Conservation (phyloP, 495 filamentous ascomycete genomes). For the Penicillium paxilli region DNA sequence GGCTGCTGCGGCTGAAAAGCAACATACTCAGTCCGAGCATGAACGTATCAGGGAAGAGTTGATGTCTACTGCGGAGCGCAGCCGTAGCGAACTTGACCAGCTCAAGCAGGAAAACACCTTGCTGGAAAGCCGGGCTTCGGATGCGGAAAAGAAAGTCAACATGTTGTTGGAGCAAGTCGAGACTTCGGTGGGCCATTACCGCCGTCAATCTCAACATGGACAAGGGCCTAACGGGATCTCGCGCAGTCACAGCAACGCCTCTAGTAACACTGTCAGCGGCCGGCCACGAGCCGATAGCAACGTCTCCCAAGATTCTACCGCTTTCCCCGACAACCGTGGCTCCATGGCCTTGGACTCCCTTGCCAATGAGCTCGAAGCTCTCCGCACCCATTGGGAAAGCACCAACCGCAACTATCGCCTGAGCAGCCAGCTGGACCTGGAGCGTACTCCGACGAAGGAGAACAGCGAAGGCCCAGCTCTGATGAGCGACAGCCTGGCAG, state of each 20-base stretch:
- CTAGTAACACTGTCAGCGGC: constrained; percentile 38
- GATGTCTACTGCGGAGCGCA: constrained; percentile 51
- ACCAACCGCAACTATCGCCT: constrained; percentile 92
- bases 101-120: constrained; percentile 77
- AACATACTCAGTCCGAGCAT: constrained; percentile 55
- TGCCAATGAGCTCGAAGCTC: constrained; percentile 84
- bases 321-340: constrained; percentile 67
- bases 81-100: constrained; percentile 70
- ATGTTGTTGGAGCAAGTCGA: constrained; percentile 93
- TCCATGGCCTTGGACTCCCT: constrained; percentile 87
- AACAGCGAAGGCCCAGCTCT: constrained; percentile 42
- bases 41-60: constrained; percentile 62
- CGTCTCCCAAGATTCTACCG: constrained; percentile 59
- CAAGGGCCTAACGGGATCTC: constrained; percentile 41
- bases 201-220: constrained; percentile 68
- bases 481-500: constrained; percentile 68
- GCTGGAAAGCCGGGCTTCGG: constrained; percentile 77
- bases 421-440: constrained; percentile 83
- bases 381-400: constrained; percentile 90
- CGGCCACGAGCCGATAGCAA: constrained; percentile 44
- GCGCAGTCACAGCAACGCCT: constrained; percentile 47
- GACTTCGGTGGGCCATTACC: constrained; percentile 89
- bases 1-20: constrained; percentile 64
- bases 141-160: constrained; percentile 90
- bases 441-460: constrained; percentile 60